Evolutionary conservation across 2,329 filamentous ascomycete species (phyloP).

Genomic region (Fusarium temperatum): DNA sequence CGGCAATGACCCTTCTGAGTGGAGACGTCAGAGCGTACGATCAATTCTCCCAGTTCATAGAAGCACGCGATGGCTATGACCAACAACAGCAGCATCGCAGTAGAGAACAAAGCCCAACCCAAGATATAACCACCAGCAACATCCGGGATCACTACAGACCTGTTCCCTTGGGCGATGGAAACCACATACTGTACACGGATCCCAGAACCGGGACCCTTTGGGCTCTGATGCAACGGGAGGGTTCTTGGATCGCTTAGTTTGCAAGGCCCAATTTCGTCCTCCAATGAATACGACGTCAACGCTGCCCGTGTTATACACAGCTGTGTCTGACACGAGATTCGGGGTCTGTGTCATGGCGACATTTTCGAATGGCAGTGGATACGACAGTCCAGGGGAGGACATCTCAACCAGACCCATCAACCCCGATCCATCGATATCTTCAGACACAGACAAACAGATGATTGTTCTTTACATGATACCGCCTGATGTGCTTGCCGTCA

Average conservation of each 20-base stretch:
- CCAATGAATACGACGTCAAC: conserved; percentile 42
- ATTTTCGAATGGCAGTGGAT: conserved; percentile 51
- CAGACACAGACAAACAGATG: conserved; percentile 45
- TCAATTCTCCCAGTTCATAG: conserved; percentile 16
- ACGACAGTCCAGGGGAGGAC: conserved; percentile 7
- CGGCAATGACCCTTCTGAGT: conserved; percentile 21
- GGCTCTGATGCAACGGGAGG: conserved; percentile 69
- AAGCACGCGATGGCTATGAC: conserved; percentile 21
- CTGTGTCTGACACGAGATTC: conserved; percentile 63
- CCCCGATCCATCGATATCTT: conserved; percentile 2
- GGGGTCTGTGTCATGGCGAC: conserved; percentile 68
- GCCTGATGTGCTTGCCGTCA: conserved; percentile 60
- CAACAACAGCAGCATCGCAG: conserved; percentile 23
- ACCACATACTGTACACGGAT: conserved; percentile 72
- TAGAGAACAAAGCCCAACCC: conserved; percentile 12
- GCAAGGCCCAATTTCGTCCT: conserved; percentile 64
- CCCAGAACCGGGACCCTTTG: conserved; percentile 64
- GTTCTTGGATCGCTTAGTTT: conserved; percentile 58
- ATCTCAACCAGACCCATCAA: not conserved
- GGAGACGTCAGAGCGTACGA: conserved; percentile 15
- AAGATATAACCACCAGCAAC: conserved; percentile 51
- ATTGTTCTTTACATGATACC: conserved; percentile 71
- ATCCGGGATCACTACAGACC: conserved; percentile 70
- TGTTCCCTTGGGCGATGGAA: conserved; percentile 70
- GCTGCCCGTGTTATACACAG: conserved; percentile 62